Evolutionary conservation across 805 yeast genomes (phyloP), one percentile per base, ranked within the genome.

Genomic region (Wickerhamiella brachini): DNA sequence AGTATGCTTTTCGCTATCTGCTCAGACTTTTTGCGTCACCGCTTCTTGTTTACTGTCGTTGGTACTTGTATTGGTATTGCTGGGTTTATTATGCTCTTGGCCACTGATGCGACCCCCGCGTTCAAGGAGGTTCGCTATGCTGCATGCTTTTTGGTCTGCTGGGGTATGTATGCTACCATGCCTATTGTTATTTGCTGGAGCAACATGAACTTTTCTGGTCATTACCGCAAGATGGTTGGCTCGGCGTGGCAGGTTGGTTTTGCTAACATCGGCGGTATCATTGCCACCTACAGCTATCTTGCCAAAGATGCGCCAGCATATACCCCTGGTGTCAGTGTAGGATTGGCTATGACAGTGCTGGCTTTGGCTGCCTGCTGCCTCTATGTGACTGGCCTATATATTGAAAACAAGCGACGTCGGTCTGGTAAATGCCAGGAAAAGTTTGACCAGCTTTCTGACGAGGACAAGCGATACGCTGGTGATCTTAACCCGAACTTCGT

Each of bases 201-300:
- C 20, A 71, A 79, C 10, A 67, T 80, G 61, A 81, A 81, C 59
- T 75, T 77, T 53, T 74, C 77, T 8, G 84, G 86, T 9, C 86
- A 81, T 61, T 63, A 73, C 20, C 70, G 85, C 58, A 78, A 79
- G 53, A 71, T 77, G 49, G 77, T 76, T 15, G 79, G 78, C 8
- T 69, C 81, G 10, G 81, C 79, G 1, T 75, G 75, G 71, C 79
- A 78, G 57, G 75, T 81, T 59, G 87, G 86, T 0, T 80, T 81
- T 58, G 87, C 85, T 50, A 81, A 81, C 65, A 80, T 80, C 59
- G 87, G 87, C 46, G 86, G 86, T 54, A 80, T 81, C 57, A 72
- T 81, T 51, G 69, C 85, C 6, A 74, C 84, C 1, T 81, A 71
- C 57, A 65, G 78, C 20, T 81, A 76, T 67, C 69, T 76, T 45